Conservation (phyloP, 208 protist genomes). For the Acanthamoeba sp. region DNA sequence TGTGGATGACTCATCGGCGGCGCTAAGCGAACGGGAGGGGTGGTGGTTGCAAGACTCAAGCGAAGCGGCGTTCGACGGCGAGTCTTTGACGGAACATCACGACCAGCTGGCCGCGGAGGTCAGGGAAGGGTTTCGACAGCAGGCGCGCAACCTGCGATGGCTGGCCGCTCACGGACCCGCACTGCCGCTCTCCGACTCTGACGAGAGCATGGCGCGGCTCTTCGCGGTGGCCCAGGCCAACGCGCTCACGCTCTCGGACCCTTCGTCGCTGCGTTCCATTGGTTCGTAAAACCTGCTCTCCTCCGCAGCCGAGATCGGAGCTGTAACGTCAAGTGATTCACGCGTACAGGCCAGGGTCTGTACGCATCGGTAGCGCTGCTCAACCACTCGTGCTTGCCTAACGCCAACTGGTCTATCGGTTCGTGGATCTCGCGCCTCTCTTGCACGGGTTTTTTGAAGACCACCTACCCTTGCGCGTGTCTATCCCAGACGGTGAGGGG, state of each 20-base stretch:
- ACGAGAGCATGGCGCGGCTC: neutral
- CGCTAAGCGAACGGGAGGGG: neutral
- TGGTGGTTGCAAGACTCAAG: neutral
- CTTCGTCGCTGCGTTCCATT: neutral
- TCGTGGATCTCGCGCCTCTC: neutral
- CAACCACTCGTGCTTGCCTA: constrained; percentile 51
- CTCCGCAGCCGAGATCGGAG: neutral
- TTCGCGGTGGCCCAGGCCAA: constrained; percentile 29
- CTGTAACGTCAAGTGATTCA: too few species aligned
- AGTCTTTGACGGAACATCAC: neutral
- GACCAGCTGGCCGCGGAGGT: neutral
- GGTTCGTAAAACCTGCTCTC: neutral
- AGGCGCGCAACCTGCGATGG: constrained; percentile 39
- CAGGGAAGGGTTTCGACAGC: neutral
- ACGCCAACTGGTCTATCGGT: constrained; percentile 28
- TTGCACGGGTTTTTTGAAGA: too few species aligned
- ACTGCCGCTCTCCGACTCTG: neutral
- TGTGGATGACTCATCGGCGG: neutral
- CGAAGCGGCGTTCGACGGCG: constrained; percentile 18
- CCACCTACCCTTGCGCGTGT: neutral
- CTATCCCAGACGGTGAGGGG: neutral
- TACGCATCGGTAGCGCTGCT: neutral
- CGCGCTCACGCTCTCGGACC: constrained; percentile 17
- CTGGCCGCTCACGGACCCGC: neutral
- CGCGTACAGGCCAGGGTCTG: neutral